A percentile compares a stretch with the other conserved stretches of the same genome.
phyloP scores from a whole-genome alignment of 2,329 filamentous ascomycete genomes.

The Penicillium thymicola region DNA sequence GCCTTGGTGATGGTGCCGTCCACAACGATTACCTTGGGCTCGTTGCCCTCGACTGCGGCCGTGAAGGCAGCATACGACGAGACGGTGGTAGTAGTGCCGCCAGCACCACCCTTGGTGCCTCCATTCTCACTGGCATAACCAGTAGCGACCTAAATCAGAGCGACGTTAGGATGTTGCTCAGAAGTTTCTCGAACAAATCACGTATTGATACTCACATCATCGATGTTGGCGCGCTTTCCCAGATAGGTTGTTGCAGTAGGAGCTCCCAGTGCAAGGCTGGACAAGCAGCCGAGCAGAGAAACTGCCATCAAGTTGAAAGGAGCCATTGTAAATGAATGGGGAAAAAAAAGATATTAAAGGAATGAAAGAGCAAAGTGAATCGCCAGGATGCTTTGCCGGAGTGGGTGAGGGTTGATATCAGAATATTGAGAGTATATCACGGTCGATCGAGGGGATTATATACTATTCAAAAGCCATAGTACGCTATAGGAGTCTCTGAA shows the following conservation, averaged over 20 bases:
- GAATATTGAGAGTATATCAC: not conserved
- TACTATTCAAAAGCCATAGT: not conserved
- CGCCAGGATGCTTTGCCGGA: not conserved
- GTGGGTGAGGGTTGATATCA: not conserved
- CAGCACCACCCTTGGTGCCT: slow-evolving; percentile 55
- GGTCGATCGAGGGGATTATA: slow-evolving; percentile 1
- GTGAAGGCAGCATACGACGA: slow-evolving; percentile 51
- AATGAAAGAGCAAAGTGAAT: not conserved
- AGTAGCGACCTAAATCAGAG: slow-evolving; percentile 22
- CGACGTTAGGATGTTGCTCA: not conserved
- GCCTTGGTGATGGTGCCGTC: slow-evolving; percentile 45
- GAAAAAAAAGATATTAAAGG: not conserved
- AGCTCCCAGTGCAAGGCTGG: slow-evolving; percentile 25
- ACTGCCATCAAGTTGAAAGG: slow-evolving; percentile 26
- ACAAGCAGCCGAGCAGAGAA: slow-evolving; percentile 22
- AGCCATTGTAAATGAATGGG: slow-evolving; percentile 13
- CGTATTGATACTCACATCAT: slow-evolving; percentile 22
- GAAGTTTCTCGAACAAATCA: not conserved
- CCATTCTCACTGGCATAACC: slow-evolving; percentile 51
- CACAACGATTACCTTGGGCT: slow-evolving; percentile 48
- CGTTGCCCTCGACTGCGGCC: slow-evolving; percentile 49
- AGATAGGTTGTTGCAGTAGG: slow-evolving; percentile 23
- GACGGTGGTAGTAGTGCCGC: slow-evolving; percentile 56
- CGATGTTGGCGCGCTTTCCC: slow-evolving; percentile 26
- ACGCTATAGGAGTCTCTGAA: not conserved